Evolutionary conservation across 1,284 basidiomycete species (phyloP), one percentile per base, ranked within the genome.

Genomic region (Athelia sp.): DNA sequence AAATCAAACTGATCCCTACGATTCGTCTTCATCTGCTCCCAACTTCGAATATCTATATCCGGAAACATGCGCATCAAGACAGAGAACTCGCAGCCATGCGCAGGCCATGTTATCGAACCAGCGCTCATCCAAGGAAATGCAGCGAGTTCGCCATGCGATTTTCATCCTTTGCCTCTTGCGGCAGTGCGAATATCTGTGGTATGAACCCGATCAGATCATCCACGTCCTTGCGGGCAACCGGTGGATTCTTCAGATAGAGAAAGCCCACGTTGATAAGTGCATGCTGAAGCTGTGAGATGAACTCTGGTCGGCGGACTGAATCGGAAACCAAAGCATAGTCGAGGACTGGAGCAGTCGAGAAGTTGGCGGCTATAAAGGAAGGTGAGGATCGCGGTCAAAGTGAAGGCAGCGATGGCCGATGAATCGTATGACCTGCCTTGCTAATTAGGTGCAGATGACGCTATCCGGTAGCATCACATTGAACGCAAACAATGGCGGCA

Each of bases 1-100:
- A 88, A 74, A 58, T 87, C 84, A 57, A 80, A 83, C 65, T 86
- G 84, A 59, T 88, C 85, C 36, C 84, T 69, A 58, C 75, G 73
- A 60, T 88, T 84, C 6, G 74, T 74, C 49, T 70, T 67, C 9
- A 82, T 87, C 84, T 1, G 75, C 71, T 4, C 82, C 83, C 2
- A 85, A 62, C 38, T 67, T 66, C 18, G 76, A 79, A 60, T 87
- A 87, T 29, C 26, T 29, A 29, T 29, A 29, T 29, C 26, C 26
- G 26, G 4, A n/a, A 13, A 29, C 26, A 29, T 29, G 26, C 13
- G 26, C 13, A 29, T 29, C 26, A 29, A 13, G 4, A 29, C 4
- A 6, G 6, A 29, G 26, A 6, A 29, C 26, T 29, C 26, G 26
- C 26, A 29, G 26, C 26, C 26, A 29, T 29, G 26, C 26, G 26